Conservation (phyloP, 2,329 filamentous ascomycete genomes). For the Pseudogymnoascus sp. region DNA sequence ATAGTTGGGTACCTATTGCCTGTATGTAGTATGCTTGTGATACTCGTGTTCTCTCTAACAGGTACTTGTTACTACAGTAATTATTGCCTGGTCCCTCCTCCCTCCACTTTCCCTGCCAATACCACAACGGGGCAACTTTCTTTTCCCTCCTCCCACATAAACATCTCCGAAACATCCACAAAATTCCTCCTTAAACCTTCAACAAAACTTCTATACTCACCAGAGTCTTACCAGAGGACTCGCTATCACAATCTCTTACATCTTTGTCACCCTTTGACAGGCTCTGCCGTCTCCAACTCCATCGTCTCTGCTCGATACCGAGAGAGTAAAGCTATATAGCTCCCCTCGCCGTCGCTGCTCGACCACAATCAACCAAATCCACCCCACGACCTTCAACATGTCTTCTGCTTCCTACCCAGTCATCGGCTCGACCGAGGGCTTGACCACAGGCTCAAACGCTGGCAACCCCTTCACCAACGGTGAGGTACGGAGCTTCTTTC, state of each 20-base stretch:
- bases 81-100: neutral
- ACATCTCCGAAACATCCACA: neutral
- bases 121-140: neutral
- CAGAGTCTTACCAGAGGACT: neutral
- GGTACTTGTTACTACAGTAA: neutral
- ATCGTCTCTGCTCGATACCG: neutral
- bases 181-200: neutral
- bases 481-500: neutral
- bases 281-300: neutral
- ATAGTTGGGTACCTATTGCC: neutral
- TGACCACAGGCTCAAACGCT: neutral
- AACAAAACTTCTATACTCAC: neutral
- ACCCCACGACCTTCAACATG: neutral
- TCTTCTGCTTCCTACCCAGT: neutral
- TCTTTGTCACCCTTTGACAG: neutral
- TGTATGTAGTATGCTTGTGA: neutral
- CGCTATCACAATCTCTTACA: neutral
- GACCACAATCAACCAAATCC: neutral
- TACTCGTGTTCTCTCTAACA: neutral
- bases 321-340: neutral
- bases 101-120: neutral
- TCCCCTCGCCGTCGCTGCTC: neutral
- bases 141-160: neutral
- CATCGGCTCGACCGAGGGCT: neutral
- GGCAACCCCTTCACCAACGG: neutral